Evolutionary conservation across 495 filamentous ascomycete genomes (phyloP), one percentile per base, ranked within the genome.

Genomic region (Aspergillus leporis): DNA sequence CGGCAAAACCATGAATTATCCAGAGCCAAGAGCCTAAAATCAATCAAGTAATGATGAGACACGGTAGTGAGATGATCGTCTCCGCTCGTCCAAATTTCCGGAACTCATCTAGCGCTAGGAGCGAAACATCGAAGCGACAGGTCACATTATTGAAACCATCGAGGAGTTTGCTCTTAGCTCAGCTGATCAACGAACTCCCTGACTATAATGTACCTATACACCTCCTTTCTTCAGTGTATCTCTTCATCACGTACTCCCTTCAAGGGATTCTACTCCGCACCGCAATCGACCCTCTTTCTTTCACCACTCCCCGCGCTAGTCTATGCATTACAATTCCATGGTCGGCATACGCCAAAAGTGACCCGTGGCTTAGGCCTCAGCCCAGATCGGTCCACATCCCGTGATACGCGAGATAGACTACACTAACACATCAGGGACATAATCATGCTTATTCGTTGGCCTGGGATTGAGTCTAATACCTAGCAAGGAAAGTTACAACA

Each of bases 11-110:
- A 13, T 13, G 12, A 22, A 22, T 22, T 47, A 47, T 3, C 12
- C 43, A 47, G 43, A 41, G 19, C 41, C 41, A 45, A n/a, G 16
- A n/a, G 16, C 9, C 51, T 19, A 53, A 22, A 18, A 54, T 54
- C 23, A 45, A 46, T 46, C 53, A 31, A 36, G 55, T 50, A 38
- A 40, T 31, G 55, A 47, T 59, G 53, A 38, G 38, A 30, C 22
- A 46, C 50, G 40, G 47, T 28, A 51, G 28, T 56, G 47, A 51
- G 22, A 45, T 38, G 60, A 62, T 62, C 55, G 51, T 59, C 55
- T 41, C 61, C 38, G 61, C 61, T 56, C 38, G 61, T 63, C 61
- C 61, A 63, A 56, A 59, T 63, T 51, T 59, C 56, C 61, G 61
- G 61, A 59, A 59, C 53, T 23, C 48, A 22, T 56, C 59, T 56